These are phyloP conservation scores for Trametes sanguinea DNA, from an alignment of 768 basidiomycete species.

Conservation along the genomic window DNA sequence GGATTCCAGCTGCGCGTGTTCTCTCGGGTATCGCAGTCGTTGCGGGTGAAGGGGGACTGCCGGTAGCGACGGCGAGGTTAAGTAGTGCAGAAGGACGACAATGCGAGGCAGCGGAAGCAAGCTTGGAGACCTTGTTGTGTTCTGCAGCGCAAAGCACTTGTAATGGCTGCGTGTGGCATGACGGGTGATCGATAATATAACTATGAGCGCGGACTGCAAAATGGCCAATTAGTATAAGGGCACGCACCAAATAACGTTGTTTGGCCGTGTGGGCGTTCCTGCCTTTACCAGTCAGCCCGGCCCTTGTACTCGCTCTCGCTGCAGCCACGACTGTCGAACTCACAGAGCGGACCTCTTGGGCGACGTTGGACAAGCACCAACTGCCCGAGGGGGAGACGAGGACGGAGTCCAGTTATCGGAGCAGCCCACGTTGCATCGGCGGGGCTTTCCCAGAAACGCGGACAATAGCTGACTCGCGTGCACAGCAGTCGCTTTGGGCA, in stretches of 20 bases:
- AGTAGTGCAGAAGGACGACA: neutral
- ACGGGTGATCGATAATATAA: slow-evolving; percentile 7
- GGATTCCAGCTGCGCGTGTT: neutral
- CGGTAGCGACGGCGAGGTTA: neutral
- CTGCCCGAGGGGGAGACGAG: neutral
- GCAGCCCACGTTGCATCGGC: slow-evolving; percentile 4
- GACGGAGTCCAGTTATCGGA: neutral
- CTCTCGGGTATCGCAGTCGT: neutral
- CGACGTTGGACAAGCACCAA: neutral
- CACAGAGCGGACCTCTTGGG: neutral
- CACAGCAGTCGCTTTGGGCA: neutral
- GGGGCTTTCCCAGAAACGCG: slow-evolving; percentile 6
- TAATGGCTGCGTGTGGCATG: slow-evolving; percentile 14
- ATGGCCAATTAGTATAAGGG: neutral
- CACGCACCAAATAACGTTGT: slow-evolving; percentile 15
- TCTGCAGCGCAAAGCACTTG: slow-evolving; percentile 2
- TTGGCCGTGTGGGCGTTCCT: slow-evolving; percentile 20
- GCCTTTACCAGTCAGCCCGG: slow-evolving; percentile 4
- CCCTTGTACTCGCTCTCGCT: neutral
- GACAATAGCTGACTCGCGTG: slow-evolving; percentile 5
- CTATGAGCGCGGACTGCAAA: slow-evolving; percentile 5
- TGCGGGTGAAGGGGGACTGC: neutral
- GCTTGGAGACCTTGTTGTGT: slow-evolving; percentile 13
- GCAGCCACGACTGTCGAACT: slow-evolving; percentile 4
- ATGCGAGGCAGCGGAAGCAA: neutral